Evolutionary conservation across 768 basidiomycete species (phyloP).

Genomic region (Wakefieldia striispora): DNA sequence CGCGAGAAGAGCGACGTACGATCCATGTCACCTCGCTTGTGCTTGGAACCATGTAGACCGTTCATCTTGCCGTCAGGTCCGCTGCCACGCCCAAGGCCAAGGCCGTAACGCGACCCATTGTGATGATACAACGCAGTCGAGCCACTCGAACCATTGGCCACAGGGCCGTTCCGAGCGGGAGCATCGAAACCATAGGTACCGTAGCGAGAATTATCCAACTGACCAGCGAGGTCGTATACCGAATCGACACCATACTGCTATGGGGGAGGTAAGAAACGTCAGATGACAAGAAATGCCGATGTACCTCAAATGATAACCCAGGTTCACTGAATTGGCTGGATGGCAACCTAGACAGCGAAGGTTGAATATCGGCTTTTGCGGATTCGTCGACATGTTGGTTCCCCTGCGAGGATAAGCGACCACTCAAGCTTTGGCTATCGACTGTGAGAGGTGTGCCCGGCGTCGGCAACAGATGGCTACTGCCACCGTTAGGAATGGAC

Average conservation of each 20-base stretch:
- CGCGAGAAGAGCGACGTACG: constrained; percentile 56
- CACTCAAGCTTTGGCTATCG: constrained; percentile 57
- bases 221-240: constrained; percentile 44
- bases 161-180: constrained; percentile 37
- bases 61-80: constrained; percentile 81
- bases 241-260: constrained; percentile 61
- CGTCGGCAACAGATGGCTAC: constrained; percentile 56
- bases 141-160: constrained; percentile 45
- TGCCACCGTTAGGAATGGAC: constrained; percentile 45
- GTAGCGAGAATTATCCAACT: constrained; percentile 53
- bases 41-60: constrained; percentile 88
- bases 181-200: constrained; percentile 58
- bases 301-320: constrained; percentile 56
- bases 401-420: constrained; percentile 54
- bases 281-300: constrained; percentile 15
- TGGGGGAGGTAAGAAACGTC: constrained; percentile 10
- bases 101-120: constrained; percentile 72
- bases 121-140: constrained; percentile 79
- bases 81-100: constrained; percentile 56
- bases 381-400: constrained; percentile 48
- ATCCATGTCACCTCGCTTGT: constrained; percentile 91
- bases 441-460: constrained; percentile 62
- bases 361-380: constrained; percentile 57
- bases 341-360: constrained; percentile 68
- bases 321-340: constrained; percentile 56